These are phyloP conservation scores for Linaria vulgaris DNA, from an alignment of 257 asterid genomes.

Conservation along the genomic window DNA sequence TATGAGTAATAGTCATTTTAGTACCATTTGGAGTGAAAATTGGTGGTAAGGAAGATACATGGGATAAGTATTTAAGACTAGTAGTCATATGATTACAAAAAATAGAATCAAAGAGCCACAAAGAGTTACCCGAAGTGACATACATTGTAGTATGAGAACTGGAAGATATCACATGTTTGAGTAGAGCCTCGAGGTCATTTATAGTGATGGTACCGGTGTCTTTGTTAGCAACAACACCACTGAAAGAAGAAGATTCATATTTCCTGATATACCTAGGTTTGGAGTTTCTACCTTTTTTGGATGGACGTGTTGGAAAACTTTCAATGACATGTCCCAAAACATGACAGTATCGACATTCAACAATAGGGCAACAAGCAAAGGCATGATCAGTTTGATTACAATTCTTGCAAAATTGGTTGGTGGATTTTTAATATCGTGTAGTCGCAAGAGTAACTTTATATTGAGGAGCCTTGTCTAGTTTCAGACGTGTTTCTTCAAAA, in stretches of 20 bases:
- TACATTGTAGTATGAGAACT: conserved; percentile 10
- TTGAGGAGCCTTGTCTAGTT: background rate
- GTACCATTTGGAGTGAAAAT: conserved; percentile 9
- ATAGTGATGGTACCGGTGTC: conserved; percentile 2
- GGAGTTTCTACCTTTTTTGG: background rate
- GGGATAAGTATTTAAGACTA: background rate
- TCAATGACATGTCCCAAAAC: conserved; percentile 15
- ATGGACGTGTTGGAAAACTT: conserved; percentile 21
- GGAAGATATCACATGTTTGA: conserved; percentile 23
- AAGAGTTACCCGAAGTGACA: conserved; percentile 17
- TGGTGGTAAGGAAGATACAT: background rate
- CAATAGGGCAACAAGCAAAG: conserved; percentile 6
- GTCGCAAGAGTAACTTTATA: conserved; percentile 17
- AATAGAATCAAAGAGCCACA: conserved; percentile 21
- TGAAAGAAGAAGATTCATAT: too few species aligned
- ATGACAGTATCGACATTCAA: conserved; percentile 19
- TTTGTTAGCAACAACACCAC: background rate
- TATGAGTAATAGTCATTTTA: conserved; percentile 12
- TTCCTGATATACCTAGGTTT: background rate
- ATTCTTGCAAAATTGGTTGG: background rate
- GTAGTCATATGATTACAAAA: conserved; percentile 28
- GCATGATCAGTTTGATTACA: conserved; percentile 7
- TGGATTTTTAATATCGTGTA: background rate
- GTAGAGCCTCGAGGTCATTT: conserved; percentile 17
- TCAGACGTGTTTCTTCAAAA: background rate